phyloP scores from a whole-genome alignment of 208 protist genomes.

The Angomonas desouzai region DNA sequence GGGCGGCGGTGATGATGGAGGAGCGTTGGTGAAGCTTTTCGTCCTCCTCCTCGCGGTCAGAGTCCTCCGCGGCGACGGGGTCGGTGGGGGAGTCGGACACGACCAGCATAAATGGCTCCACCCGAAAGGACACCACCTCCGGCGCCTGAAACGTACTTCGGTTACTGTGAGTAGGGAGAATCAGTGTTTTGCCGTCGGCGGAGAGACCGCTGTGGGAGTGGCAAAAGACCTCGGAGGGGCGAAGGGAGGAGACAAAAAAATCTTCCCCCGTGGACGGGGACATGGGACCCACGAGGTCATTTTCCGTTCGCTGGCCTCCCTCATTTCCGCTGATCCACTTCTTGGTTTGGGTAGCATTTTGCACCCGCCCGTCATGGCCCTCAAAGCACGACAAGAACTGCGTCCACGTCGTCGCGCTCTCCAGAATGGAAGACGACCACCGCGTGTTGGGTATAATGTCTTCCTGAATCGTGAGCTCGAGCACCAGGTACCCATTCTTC shows the following conservation, averaged over 20 bases:
- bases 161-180: slow-evolving; percentile 61
- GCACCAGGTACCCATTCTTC: slow-evolving; percentile 58
- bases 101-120: slow-evolving; percentile 19
- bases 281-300: background rate
- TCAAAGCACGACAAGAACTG: slow-evolving; percentile 58
- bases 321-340: background rate
- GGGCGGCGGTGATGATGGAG: background rate
- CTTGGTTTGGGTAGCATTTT: background rate
- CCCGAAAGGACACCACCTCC: slow-evolving; percentile 46
- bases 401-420: slow-evolving; percentile 32
- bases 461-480: slow-evolving; percentile 43
- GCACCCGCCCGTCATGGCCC: slow-evolving; percentile 43
- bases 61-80: background rate
- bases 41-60: background rate
- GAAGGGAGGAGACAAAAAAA: slow-evolving; percentile 53
- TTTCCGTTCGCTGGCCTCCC: background rate
- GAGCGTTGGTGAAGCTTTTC: background rate
- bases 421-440: slow-evolving; percentile 24
- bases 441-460: slow-evolving; percentile 12
- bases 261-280: slow-evolving; percentile 13
- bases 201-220: slow-evolving; percentile 55
- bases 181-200: slow-evolving; percentile 49
- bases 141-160: slow-evolving; percentile 36
- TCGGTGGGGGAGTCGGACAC: background rate
- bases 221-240: slow-evolving; percentile 55